Evolutionary conservation across 495 filamentous ascomycete species (phyloP).

Genomic region (Neurospora sublineolata): DNA sequence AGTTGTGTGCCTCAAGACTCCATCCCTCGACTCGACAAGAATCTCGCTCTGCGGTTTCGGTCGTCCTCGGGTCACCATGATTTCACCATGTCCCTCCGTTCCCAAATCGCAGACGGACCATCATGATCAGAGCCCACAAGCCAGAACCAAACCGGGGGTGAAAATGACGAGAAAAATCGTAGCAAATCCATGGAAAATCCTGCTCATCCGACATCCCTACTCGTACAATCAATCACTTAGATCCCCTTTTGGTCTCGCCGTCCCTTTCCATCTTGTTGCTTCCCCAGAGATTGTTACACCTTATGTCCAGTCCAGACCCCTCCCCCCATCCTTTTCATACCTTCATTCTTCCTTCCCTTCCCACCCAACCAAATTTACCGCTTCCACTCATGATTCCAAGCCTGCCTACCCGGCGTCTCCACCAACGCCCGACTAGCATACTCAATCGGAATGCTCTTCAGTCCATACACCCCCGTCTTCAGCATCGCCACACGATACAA

Average conservation of each 20-base stretch:
- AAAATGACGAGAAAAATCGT: neutral
- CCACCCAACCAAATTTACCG: constrained; percentile 5
- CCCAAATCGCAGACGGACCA: neutral
- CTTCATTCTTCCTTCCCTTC: neutral
- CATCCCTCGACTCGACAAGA: neutral
- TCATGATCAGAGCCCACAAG: neutral
- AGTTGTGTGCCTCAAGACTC: neutral
- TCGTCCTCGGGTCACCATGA: neutral
- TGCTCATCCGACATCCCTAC: neutral
- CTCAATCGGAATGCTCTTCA: constrained; percentile 65
- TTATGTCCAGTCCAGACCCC: neutral
- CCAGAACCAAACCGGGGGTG: neutral
- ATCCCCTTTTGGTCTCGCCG: neutral
- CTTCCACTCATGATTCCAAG: constrained; percentile 72
- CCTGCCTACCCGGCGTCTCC: constrained; percentile 56
- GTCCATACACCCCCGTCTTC: constrained; percentile 64
- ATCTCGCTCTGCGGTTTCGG: neutral
- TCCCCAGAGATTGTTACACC: neutral
- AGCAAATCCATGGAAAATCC: neutral
- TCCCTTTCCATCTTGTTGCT: neutral
- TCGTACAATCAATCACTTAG: neutral
- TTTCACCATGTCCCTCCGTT: neutral
- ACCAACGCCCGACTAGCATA: constrained; percentile 67
- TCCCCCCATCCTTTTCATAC: neutral
- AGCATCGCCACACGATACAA: constrained; percentile 75